phyloP scores from a whole-genome alignment of 495 filamentous ascomycete species.

The Podospora anserina region DNA sequence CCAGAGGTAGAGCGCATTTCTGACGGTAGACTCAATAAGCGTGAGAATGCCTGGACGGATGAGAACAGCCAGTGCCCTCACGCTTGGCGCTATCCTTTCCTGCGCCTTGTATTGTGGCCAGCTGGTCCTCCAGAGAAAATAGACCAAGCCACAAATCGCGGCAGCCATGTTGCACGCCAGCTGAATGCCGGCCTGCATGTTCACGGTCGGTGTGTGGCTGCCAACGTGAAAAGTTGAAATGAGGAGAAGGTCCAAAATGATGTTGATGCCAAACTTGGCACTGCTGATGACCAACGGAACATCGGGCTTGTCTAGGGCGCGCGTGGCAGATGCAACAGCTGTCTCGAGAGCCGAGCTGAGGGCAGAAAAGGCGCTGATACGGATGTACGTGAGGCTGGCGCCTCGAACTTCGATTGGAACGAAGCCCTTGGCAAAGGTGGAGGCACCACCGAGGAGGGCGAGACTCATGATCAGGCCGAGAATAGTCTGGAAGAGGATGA shows the following conservation, averaged over 20 bases:
- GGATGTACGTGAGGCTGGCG: conserved; percentile 60
- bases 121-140: conserved; percentile 53
- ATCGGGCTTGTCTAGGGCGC: conserved; percentile 69
- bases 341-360: conserved; percentile 62
- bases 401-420: conserved; percentile 58
- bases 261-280: conserved; percentile 62
- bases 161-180: conserved; percentile 59
- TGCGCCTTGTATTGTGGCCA: conserved; percentile 6
- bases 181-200: conserved; percentile 61
- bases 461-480: conserved; percentile 61
- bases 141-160: conserved; percentile 55
- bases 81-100: conserved; percentile 29
- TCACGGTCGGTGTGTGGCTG: conserved; percentile 51
- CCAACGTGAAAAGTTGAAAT: conserved; percentile 67
- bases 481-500: conserved; percentile 57
- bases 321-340: conserved; percentile 58
- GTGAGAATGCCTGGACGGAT: conserved; percentile 55
- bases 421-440: conserved; percentile 57
- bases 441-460: conserved; percentile 55
- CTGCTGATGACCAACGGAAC: conserved; percentile 67
- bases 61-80: conserved; percentile 50
- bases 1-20: conserved; percentile 73
- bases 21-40: conserved; percentile 61
- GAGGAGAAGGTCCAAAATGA: conserved; percentile 66
- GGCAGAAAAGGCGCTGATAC: conserved; percentile 59